Conservation (phyloP, 192 early-diverging fungal species). For the Entophlyctis luteolus region DNA sequence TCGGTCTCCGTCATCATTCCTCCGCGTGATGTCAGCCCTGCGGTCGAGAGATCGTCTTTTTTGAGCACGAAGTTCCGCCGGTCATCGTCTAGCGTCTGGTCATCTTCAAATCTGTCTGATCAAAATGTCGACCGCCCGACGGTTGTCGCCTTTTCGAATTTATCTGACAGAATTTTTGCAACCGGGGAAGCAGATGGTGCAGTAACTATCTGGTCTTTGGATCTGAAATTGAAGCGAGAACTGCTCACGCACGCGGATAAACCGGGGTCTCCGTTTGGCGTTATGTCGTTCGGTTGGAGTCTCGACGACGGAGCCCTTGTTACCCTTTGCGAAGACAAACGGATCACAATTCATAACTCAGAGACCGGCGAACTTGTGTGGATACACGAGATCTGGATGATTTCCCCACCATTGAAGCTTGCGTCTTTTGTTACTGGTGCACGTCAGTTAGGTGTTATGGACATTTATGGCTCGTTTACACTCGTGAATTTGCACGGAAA, state of each 20-base stretch:
- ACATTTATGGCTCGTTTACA: slow-evolving; percentile 24
- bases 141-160: slow-evolving; percentile 20
- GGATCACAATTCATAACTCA: slow-evolving; percentile 15
- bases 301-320: slow-evolving; percentile 22
- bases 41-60: neutral
- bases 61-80: neutral
- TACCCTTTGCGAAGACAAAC: slow-evolving; percentile 24
- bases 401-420: slow-evolving; percentile 18
- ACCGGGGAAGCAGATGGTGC: slow-evolving; percentile 20
- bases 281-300: slow-evolving; percentile 19
- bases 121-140: slow-evolving; percentile 12
- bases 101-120: neutral
- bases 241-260: slow-evolving; percentile 18
- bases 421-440: slow-evolving; percentile 25
- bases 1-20: slow-evolving; percentile 13
- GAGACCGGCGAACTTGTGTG: slow-evolving; percentile 27
- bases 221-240: neutral
- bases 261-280: neutral
- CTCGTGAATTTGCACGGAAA: slow-evolving; percentile 24
- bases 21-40: neutral
- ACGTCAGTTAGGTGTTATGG: slow-evolving; percentile 15
- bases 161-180: slow-evolving; percentile 13
- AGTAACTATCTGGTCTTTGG: slow-evolving; percentile 18
- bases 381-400: slow-evolving; percentile 33
- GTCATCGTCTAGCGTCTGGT: slow-evolving; percentile 22